Conservation (phyloP, 768 basidiomycete species). For the Suillus subaureus region DNA sequence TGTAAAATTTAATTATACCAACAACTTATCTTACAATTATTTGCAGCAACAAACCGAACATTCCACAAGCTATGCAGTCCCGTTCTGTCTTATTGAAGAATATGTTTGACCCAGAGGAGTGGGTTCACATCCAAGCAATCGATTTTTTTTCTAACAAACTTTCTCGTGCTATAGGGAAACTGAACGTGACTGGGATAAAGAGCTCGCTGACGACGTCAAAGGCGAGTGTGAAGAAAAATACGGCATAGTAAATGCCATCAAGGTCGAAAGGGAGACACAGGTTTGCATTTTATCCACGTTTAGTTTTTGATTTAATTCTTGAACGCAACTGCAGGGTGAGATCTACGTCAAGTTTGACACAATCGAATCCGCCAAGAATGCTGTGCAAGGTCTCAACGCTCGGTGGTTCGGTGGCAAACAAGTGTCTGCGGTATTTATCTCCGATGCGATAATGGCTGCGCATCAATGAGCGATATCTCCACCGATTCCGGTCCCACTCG, state of each 20-base stretch:
- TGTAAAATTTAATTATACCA: constrained; percentile 25
- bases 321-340: constrained; percentile 70
- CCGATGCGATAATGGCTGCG: constrained; percentile 92
- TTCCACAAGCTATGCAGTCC: constrained; percentile 87
- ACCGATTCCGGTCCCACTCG: constrained; percentile 2
- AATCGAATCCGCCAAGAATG: constrained; percentile 78
- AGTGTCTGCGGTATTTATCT: constrained; percentile 85
- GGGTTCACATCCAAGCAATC: constrained; percentile 30
- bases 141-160: constrained; percentile 8
- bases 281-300: constrained; percentile 45
- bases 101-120: constrained; percentile 99
- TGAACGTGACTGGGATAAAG: constrained; percentile 94
- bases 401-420: constrained; percentile 97
- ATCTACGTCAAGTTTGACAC: constrained; percentile 92
- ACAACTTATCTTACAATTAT: constrained; percentile 19
- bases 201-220: constrained; percentile 95
- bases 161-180: constrained; percentile 67
- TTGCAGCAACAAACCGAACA: constrained; percentile 70
- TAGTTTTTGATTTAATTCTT: constrained; percentile 8
- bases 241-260: constrained; percentile 84
- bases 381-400: constrained; percentile 89
- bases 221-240: constrained; percentile 92
- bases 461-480: constrained; percentile 57
- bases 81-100: constrained; percentile 87
- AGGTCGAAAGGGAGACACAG: constrained; percentile 92